Base-by-base conservation (phyloP, 148 eudicot genomes). In the Silene conica region DNA sequence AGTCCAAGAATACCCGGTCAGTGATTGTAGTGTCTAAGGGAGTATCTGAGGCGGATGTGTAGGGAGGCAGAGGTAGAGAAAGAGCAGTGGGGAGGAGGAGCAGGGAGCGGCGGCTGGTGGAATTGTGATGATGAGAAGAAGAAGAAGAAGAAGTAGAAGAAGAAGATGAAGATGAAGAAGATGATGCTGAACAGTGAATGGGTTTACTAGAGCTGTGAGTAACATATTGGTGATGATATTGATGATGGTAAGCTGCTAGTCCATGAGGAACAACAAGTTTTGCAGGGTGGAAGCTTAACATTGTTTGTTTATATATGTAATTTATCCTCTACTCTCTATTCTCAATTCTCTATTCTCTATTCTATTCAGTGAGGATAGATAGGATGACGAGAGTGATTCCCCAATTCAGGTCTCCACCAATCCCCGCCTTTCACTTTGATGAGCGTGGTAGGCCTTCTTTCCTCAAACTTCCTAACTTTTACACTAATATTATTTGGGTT, bases 21-120 rank as follows among this genome's bases (percentile, higher is more conserved):
- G 97, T 94, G 71, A 94, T 78, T 55, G 96, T 94, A 65, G 98
- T 94, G 91, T 94, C 96, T 11, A 83, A 83, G 6, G 85, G 2
- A 69, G 57, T 73, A 41, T 0, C 60, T 45, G 80, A 20, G 70
- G 76, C 64, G 5, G 75, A 1, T 41, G 83, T 31, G 34, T 31
- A 65, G 69, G 72, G 82, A 5, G 70, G 81, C 12, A 67, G 76
- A 22, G 84, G 81, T 26, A 84, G 69, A 55, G 79, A 19, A 68
- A 83, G 78, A 8, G 87, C 60, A 72, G 92, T 74, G 78, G 89
- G 73, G 75, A 88, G 87, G 58, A 83, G 85, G 77, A 89, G 54
- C 16, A 48, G 84, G 57, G 92, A 84, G 71, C 95, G 97, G 71
- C 92, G 95, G 65, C 76, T 78, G 69, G 81, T 12, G 18, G 72